phyloP scores from a whole-genome alignment of 108 stramenopile species.

The Conticribra weissflogii region DNA sequence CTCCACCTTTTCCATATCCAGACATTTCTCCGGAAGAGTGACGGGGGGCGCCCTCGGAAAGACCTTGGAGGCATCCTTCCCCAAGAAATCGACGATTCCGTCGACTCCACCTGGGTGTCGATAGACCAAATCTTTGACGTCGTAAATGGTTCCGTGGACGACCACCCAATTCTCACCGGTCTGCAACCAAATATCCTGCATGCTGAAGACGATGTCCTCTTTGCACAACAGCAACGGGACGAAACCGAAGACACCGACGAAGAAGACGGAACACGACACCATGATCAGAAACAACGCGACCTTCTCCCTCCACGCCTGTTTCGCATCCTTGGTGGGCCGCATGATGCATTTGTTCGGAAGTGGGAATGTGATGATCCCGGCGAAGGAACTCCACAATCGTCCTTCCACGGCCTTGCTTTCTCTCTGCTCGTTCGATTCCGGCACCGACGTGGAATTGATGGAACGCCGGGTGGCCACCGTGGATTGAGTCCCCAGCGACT shows the following conservation, averaged over 20 bases:
- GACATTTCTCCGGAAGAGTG: conserved; percentile 40
- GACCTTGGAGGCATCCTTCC: conserved; percentile 49
- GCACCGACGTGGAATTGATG: conserved; percentile 19
- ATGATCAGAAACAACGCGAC: conserved; percentile 50
- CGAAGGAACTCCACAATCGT: conserved; percentile 43
- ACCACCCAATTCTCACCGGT: conserved; percentile 51
- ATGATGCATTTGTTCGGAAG: conserved; percentile 53
- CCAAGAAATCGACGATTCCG: conserved; percentile 47
- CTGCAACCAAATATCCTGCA: conserved; percentile 43
- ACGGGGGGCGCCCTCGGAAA: conserved; percentile 52
- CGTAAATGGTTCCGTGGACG: conserved; percentile 46
- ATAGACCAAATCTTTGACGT: conserved; percentile 45
- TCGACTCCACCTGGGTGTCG: conserved; percentile 52
- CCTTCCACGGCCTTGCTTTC: conserved; percentile 4
- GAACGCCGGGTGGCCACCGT: conserved; percentile 35
- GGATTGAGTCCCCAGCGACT: conserved; percentile 30
- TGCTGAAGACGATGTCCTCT: conserved; percentile 32
- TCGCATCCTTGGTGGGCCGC: conserved; percentile 47
- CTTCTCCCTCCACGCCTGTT: conserved; percentile 65
- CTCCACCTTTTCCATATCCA: conserved; percentile 47
- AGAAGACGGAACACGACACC: conserved; percentile 42
- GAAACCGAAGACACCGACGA: conserved; percentile 54
- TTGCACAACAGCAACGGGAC: conserved; percentile 44
- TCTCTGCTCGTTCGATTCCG: conserved; percentile 12
- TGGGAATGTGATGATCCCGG: conserved; percentile 41